Evolutionary conservation across 2,329 filamentous ascomycete species (phyloP).

Genomic region (Alternaria gansuensis): DNA sequence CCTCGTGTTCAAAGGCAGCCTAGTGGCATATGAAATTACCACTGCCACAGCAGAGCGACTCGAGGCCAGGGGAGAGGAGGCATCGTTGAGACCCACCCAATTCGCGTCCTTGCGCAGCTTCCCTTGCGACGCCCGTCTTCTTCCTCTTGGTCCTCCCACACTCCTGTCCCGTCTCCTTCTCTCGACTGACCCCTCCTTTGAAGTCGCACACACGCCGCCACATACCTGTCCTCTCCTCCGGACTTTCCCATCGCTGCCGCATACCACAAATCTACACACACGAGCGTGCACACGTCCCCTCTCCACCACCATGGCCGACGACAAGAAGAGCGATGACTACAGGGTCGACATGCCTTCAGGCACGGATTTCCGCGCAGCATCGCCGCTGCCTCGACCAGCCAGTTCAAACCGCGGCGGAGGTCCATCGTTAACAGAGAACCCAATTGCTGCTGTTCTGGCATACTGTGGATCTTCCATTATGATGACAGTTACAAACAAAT

Average conservation of each 20-base stretch:
- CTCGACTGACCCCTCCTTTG: slow-evolving; percentile 10
- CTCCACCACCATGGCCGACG: slow-evolving; percentile 74
- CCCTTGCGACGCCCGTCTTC: slow-evolving; percentile 32
- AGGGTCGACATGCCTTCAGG: slow-evolving; percentile 69
- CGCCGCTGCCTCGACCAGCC: slow-evolving; percentile 61
- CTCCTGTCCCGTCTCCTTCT: slow-evolving; percentile 32
- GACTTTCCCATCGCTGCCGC: slow-evolving; percentile 29
- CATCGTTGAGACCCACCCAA: slow-evolving; percentile 35
- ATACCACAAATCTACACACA: slow-evolving; percentile 8
- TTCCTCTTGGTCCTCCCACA: slow-evolving; percentile 25
- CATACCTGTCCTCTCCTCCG: slow-evolving; percentile 28
- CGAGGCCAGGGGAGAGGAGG: slow-evolving; percentile 41
- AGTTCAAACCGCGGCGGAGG: slow-evolving; percentile 32
- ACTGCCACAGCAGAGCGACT: slow-evolving; percentile 24
- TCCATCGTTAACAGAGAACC: slow-evolving; percentile 71
- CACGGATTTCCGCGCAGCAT: slow-evolving; percentile 52
- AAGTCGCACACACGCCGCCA: slow-evolving; percentile 17
- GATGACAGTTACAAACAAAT: slow-evolving; percentile 99
- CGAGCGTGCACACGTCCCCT: slow-evolving; percentile 16
- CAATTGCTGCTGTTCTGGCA: slow-evolving; percentile 79
- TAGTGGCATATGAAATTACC: slow-evolving; percentile 45
- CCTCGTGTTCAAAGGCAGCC: slow-evolving; percentile 31
- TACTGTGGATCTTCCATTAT: slow-evolving; percentile 97
- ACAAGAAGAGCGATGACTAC: slow-evolving; percentile 85
- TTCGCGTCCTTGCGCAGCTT: slow-evolving; percentile 43